Conservation (phyloP, 2,329 filamentous ascomycete genomes). For the Bipolaris sorokiniana region DNA sequence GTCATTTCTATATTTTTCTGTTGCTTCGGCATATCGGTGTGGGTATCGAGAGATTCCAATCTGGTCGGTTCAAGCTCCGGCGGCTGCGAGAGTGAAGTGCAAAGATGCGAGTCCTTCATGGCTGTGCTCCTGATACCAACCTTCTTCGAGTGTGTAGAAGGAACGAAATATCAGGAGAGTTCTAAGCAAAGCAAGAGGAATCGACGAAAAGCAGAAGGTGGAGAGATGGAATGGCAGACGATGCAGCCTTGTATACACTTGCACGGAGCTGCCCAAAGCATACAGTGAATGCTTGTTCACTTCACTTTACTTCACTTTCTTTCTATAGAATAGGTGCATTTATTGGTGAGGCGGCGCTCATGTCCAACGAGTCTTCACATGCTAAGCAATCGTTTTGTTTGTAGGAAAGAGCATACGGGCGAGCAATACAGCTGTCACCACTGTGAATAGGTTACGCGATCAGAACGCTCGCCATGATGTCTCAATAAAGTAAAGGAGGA, state of each 20-base stretch:
- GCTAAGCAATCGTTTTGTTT: neutral
- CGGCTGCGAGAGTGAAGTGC: constrained; percentile 1
- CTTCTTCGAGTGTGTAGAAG: neutral
- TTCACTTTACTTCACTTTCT: neutral
- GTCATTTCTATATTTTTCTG: constrained; percentile 16
- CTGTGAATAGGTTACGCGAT: neutral
- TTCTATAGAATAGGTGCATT: too few relatives aligned
- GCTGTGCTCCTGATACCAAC: constrained; percentile 10
- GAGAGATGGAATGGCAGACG: neutral
- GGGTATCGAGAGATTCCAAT: neutral
- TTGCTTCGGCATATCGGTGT: neutral
- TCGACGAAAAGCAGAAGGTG: neutral
- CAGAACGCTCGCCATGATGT: neutral
- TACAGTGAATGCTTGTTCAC: neutral
- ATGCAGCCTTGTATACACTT: neutral
- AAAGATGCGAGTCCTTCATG: constrained; percentile 1
- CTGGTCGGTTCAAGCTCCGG: neutral
- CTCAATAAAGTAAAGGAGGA: neutral
- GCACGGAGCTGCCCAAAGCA: neutral
- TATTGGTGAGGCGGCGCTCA: neutral
- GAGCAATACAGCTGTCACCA: neutral
- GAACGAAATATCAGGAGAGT: neutral
- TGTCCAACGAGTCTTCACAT: neutral
- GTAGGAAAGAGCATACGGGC: neutral
- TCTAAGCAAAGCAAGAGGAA: neutral